Conservation (phyloP, 2,329 filamentous ascomycete species). For the Scytalidium sp. region DNA sequence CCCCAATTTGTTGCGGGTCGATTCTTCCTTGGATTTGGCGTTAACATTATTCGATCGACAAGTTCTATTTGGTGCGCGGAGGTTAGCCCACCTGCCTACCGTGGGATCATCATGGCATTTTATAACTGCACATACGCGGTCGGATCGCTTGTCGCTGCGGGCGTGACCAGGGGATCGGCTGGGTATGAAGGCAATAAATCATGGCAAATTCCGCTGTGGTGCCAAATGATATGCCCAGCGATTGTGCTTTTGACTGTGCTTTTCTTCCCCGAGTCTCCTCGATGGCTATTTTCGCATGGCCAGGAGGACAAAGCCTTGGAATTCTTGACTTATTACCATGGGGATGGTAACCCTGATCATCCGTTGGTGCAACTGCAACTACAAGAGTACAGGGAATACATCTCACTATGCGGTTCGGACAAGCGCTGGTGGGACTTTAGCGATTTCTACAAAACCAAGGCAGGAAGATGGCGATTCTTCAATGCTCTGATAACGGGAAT, state of each 20-base stretch:
- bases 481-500: slow-evolving; percentile 47
- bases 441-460: slow-evolving; percentile 46
- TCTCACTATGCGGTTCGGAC: slow-evolving; percentile 45
- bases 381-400: slow-evolving; percentile 45
- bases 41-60: slow-evolving; percentile 46
- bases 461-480: slow-evolving; percentile 44
- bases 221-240: slow-evolving; percentile 4
- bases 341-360: slow-evolving; percentile 46
- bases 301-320: slow-evolving; percentile 13
- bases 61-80: slow-evolving; percentile 47
- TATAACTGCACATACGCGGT: slow-evolving; percentile 44
- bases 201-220: not conserved
- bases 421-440: slow-evolving; percentile 55
- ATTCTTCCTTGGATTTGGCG: slow-evolving; percentile 71
- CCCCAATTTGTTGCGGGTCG: slow-evolving; percentile 67
- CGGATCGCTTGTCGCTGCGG: too few relatives aligned
- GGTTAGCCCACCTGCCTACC: slow-evolving; percentile 42
- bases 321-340: slow-evolving; percentile 41
- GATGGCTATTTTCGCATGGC: slow-evolving; percentile 30
- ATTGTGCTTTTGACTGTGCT: slow-evolving; percentile 18
- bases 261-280: slow-evolving; percentile 23
- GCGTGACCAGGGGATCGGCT: too few relatives aligned
- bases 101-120: slow-evolving; percentile 36
- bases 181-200: slow-evolving; percentile 46
- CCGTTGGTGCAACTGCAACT: slow-evolving; percentile 49